Evolutionary conservation across 2,329 filamentous ascomycete species (phyloP).

Genomic region (Exophiala alcalophila): DNA sequence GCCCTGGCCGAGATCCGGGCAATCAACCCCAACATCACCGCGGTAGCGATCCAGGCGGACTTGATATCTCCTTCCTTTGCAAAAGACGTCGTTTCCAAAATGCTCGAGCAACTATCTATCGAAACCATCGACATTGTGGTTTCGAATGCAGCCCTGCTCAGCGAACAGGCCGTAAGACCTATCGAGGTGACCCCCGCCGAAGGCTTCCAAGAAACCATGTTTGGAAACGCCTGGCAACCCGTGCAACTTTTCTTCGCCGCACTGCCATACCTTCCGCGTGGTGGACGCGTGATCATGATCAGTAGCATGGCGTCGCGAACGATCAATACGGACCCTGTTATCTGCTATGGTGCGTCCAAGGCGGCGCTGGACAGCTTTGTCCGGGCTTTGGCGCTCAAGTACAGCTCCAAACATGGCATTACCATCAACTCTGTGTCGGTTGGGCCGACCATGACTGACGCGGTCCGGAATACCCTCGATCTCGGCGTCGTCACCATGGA

Average conservation of each 20-base stretch:
- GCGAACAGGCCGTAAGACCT: background rate
- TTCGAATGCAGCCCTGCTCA: constrained; percentile 7
- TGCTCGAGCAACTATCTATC: background rate
- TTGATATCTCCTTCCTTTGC: constrained; percentile 7
- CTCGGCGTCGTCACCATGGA: constrained; percentile 1
- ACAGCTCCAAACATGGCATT: constrained; percentile 7
- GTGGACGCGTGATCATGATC: constrained; percentile 13
- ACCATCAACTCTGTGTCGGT: constrained; percentile 13
- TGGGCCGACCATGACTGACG: constrained; percentile 5
- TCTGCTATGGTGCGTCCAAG: constrained; percentile 8
- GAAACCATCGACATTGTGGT: constrained; percentile 12
- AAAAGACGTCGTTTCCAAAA: constrained; percentile 3
- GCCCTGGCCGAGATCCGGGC: constrained; percentile 1
- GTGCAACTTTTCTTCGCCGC: constrained; percentile 10
- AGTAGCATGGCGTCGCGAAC: constrained; percentile 1
- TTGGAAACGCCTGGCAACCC: constrained; percentile 10
- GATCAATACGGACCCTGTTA: constrained; percentile 8
- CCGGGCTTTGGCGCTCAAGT: constrained; percentile 6
- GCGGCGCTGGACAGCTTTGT: constrained; percentile 14
- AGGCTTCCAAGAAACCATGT: constrained; percentile 10
- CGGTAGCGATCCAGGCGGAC: constrained; percentile 8
- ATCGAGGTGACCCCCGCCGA: constrained; percentile 1
- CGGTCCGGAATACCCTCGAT: constrained; percentile 1
- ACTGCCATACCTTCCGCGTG: constrained; percentile 3
- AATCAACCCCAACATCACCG: constrained; percentile 1